Conservation (phyloP, 306 rosid species). For the Hippophae rhamnoides region DNA sequence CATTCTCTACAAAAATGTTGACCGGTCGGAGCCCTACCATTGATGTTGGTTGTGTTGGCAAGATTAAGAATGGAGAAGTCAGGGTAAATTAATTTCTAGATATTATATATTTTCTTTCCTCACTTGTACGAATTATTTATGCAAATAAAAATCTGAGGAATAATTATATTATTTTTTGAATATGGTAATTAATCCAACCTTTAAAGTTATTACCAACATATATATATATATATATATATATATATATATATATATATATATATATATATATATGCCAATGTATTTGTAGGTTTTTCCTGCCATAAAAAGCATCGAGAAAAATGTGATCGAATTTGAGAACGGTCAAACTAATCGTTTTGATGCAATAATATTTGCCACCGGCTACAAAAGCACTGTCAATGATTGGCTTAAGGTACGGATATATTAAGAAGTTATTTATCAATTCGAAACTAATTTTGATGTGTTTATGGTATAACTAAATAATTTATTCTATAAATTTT, state of each 20-base stretch:
- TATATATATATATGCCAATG: too few species aligned
- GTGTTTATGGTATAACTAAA: too few species aligned
- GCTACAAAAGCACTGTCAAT: conserved; percentile 42
- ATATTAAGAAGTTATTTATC: too few species aligned
- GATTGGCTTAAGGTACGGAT: conserved; percentile 54
- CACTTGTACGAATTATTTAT: too few species aligned
- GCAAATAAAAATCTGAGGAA: too few species aligned
- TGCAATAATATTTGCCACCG: conserved; percentile 59
- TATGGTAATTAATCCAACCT: too few species aligned
- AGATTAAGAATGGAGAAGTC: conserved; percentile 30
- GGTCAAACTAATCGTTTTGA: conserved; percentile 29
- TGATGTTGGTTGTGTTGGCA: conserved; percentile 45
- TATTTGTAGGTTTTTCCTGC: conserved; percentile 36
- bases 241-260: too few species aligned
- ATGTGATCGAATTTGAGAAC: conserved; percentile 28
- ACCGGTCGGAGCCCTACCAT: conserved; percentile 50
- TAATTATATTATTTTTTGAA: background rate
- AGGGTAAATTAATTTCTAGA: conserved; percentile 26
- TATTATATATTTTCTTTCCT: background rate
- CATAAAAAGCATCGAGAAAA: conserved; percentile 19
- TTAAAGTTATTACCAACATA: too few species aligned
- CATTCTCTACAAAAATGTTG: conserved; percentile 27
- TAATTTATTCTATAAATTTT: too few species aligned
- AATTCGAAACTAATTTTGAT: too few species aligned
- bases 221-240: too few species aligned